Percentiles rank a stretch among this genome's conserved stretches.
phyloP scores from a whole-genome alignment of 345 rosid species.

The Bruguiera sexangula region DNA sequence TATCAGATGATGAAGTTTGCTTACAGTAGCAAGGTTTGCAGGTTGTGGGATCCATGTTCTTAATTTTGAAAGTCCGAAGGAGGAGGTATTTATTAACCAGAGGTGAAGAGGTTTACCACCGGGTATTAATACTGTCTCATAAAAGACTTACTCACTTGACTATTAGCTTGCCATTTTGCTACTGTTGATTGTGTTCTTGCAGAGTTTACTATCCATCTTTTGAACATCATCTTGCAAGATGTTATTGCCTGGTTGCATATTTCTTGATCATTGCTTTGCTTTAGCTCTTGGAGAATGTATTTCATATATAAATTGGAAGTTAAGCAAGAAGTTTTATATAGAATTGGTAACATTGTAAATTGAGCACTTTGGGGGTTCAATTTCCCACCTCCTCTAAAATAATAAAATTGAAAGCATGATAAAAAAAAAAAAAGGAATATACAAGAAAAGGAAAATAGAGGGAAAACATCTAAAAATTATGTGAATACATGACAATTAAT shows the following conservation, averaged over 20 bases:
- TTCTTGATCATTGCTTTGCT: constrained; percentile 2
- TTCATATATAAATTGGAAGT: background rate
- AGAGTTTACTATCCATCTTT: constrained; percentile 2
- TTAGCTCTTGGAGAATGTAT: background rate
- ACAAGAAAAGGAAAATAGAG: background rate
- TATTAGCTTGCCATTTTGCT: constrained; percentile 3
- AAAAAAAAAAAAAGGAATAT: no score
- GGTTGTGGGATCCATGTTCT: constrained; percentile 48
- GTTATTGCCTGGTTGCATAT: background rate
- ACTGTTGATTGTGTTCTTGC: background rate
- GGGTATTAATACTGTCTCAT: constrained; percentile 38
- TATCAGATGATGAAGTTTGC: constrained; percentile 47
- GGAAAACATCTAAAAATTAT: background rate
- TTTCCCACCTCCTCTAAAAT: no score
- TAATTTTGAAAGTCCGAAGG: constrained; percentile 41
- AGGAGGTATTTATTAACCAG: constrained; percentile 47
- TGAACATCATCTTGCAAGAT: background rate
- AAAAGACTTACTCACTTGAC: background rate
- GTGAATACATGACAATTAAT: background rate
- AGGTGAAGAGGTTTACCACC: constrained; percentile 63
- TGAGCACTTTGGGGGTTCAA: no score
- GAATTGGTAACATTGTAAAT: background rate
- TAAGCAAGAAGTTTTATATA: background rate
- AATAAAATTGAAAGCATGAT: no score
- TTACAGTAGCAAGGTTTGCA: constrained; percentile 58